Conservation (phyloP, 2,329 filamentous ascomycete genomes). For the Claviceps sp. region DNA sequence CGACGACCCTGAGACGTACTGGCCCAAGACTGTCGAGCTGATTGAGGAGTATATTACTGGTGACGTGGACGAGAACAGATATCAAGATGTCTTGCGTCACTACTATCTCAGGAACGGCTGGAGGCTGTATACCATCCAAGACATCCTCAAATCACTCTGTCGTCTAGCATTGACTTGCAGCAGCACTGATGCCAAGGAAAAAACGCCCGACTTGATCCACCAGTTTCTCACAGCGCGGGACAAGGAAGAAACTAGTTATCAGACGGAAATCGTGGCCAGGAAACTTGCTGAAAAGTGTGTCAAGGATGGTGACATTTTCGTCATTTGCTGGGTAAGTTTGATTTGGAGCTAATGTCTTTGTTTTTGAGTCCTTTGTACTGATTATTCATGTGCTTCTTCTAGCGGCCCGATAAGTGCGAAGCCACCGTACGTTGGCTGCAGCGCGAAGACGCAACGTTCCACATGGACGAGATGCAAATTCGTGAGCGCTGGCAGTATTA, state of each 20-base stretch:
- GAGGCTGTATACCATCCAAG: slow-evolving; percentile 86
- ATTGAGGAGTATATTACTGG: slow-evolving; percentile 77
- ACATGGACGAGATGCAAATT: slow-evolving; percentile 75
- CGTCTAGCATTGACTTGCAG: slow-evolving; percentile 75
- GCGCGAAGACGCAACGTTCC: slow-evolving; percentile 63
- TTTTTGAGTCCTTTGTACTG: slow-evolving; percentile 13
- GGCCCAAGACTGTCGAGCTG: slow-evolving; percentile 71
- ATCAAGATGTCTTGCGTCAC: slow-evolving; percentile 81
- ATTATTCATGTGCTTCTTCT: slow-evolving; percentile 9
- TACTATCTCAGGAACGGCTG: slow-evolving; percentile 87
- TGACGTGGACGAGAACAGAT: slow-evolving; percentile 67
- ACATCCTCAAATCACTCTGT: slow-evolving; percentile 69
- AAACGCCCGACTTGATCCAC: slow-evolving; percentile 79
- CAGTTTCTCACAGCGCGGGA: slow-evolving; percentile 74
- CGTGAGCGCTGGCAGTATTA: slow-evolving; percentile 89
- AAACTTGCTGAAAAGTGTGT: slow-evolving; percentile 87
- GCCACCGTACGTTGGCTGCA: slow-evolving; percentile 60
- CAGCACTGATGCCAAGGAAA: slow-evolving; percentile 78
- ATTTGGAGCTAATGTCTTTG: no score
- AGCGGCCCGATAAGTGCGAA: slow-evolving; percentile 55
- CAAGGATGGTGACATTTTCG: slow-evolving; percentile 85
- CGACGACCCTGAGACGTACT: slow-evolving; percentile 55
- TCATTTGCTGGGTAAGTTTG: slow-evolving; percentile 72
- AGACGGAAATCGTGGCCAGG: slow-evolving; percentile 78
- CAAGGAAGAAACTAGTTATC: slow-evolving; percentile 74